A percentile compares a stretch with the other conserved stretches of the same genome.
phyloP scores from a whole-genome alignment of 441 rosid species.

The Syzygium syzygioides region DNA sequence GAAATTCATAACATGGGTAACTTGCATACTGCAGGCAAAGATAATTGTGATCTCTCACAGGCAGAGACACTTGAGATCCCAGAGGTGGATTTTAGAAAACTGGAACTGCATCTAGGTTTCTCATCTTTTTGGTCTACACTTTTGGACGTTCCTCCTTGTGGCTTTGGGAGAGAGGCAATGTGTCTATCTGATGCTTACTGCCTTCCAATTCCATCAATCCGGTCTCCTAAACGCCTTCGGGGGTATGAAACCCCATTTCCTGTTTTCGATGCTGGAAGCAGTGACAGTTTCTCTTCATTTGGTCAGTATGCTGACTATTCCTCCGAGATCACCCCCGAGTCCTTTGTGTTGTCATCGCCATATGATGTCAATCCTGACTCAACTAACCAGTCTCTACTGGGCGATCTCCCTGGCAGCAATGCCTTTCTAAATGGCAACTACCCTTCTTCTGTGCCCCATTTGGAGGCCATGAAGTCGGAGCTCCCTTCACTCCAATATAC shows the following conservation, averaged over 20 bases:
- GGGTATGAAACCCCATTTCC: conserved; percentile 7
- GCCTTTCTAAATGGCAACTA: conserved; percentile 17
- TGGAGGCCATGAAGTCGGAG: conserved; percentile 20
- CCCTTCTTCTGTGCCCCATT: conserved; percentile 17
- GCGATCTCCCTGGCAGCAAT: conserved; percentile 13
- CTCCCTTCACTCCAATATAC: conserved; percentile 30
- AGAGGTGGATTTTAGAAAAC: conserved; percentile 7
- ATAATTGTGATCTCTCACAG: conserved; percentile 2
- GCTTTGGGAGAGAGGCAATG: neutral
- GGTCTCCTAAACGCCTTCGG: conserved; percentile 7
- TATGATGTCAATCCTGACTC: neutral
- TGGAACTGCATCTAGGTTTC: conserved; percentile 5
- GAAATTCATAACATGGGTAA: conserved; percentile 1
- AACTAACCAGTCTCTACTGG: neutral
- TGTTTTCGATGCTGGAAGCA: neutral
- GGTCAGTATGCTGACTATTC: neutral
- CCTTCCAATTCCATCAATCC: conserved; percentile 6
- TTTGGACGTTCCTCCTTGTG: neutral
- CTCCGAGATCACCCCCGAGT: neutral
- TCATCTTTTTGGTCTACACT: neutral
- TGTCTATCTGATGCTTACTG: neutral
- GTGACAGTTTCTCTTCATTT: conserved; percentile 2
- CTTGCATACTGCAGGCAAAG: conserved; percentile 2
- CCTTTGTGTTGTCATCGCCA: conserved; percentile 8
- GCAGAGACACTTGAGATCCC: conserved; percentile 10